Evolutionary conservation across 2,329 filamentous ascomycete genomes (phyloP).

Genomic region (Phaeosphaeria sp.): DNA sequence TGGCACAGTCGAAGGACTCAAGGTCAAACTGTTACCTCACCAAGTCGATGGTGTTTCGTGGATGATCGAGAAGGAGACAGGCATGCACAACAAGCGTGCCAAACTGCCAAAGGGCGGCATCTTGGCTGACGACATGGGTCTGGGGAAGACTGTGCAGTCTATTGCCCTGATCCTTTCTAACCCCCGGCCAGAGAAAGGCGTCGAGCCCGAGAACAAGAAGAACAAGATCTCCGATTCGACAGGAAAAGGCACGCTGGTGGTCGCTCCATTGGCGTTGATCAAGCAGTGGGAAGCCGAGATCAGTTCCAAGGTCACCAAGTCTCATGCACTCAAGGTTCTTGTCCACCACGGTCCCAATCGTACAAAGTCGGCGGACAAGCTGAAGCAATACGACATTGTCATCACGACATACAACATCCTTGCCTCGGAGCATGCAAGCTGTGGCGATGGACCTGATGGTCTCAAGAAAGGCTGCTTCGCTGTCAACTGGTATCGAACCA

Average conservation of each 20-base stretch:
- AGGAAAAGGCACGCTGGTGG: constrained; percentile 84
- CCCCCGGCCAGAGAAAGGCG: constrained; percentile 66
- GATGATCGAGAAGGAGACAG: constrained; percentile 93
- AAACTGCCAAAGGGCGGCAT: constrained; percentile 90
- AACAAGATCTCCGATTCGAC: constrained; percentile 73
- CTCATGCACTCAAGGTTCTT: constrained; percentile 77
- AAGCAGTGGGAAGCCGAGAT: constrained; percentile 98
- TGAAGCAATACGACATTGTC: constrained; percentile 90
- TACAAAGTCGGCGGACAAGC: constrained; percentile 76
- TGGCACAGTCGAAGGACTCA: constrained; percentile 77
- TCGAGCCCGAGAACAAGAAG: constrained; percentile 56
- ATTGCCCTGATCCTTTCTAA: constrained; percentile 88
- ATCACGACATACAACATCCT: constrained; percentile 97
- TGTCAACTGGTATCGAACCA: constrained; percentile 91
- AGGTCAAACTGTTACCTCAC: constrained; percentile 88
- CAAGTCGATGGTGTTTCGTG: constrained; percentile 93
- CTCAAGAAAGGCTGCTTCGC: constrained; percentile 85
- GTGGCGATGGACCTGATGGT: constrained; percentile 66
- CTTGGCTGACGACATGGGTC: constrained; percentile 94
- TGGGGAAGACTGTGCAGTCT: constrained; percentile 95
- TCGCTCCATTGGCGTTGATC: constrained; percentile 91
- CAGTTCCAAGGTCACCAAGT: constrained; percentile 75
- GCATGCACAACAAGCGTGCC: constrained; percentile 79
- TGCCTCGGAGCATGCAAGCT: constrained; percentile 84
- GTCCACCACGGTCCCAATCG: constrained; percentile 91